Evolutionary conservation across 345 rosid genomes (phyloP).

Genomic region (Euphorbia tirucalli): DNA sequence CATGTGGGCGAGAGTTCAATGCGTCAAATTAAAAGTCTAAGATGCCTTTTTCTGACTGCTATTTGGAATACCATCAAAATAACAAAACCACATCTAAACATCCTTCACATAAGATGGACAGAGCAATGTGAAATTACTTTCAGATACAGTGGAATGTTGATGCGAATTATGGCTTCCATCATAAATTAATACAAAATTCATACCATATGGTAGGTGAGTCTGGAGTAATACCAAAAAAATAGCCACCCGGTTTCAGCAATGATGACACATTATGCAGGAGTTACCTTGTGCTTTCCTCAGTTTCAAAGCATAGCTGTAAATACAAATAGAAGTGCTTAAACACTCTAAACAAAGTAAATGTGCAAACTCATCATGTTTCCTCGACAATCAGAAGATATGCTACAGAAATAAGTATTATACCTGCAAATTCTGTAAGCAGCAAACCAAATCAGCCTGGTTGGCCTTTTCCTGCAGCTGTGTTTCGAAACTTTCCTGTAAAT

Average conservation of each 20-base stretch:
- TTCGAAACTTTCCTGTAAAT: conserved; percentile 63
- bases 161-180: conserved; percentile 7
- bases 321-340: conserved; percentile 1
- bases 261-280: conserved; percentile 78
- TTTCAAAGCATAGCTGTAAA: conserved; percentile 80
- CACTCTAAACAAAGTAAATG: background rate
- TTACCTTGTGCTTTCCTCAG: conserved; percentile 85
- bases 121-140: background rate
- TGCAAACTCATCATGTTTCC: background rate
- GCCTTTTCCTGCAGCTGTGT: conserved; percentile 50
- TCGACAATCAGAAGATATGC: too few species aligned
- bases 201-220: conserved; percentile 99
- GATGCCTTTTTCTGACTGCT: background rate
- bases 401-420: conserved; percentile 31
- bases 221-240: conserved; percentile 91
- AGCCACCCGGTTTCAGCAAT: conserved; percentile 92
- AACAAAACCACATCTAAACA: too few species aligned
- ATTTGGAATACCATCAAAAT: background rate
- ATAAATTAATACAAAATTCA: conserved; percentile 23
- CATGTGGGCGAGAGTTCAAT: background rate
- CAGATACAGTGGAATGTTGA: background rate
- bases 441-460: conserved; percentile 72
- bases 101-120: background rate
- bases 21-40: background rate
- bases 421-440: conserved; percentile 95